A percentile compares a stretch with the other conserved stretches of the same genome.
phyloP scores from a whole-genome alignment of 2,329 filamentous ascomycete genomes.

The Mycosphaerella arachidis region DNA sequence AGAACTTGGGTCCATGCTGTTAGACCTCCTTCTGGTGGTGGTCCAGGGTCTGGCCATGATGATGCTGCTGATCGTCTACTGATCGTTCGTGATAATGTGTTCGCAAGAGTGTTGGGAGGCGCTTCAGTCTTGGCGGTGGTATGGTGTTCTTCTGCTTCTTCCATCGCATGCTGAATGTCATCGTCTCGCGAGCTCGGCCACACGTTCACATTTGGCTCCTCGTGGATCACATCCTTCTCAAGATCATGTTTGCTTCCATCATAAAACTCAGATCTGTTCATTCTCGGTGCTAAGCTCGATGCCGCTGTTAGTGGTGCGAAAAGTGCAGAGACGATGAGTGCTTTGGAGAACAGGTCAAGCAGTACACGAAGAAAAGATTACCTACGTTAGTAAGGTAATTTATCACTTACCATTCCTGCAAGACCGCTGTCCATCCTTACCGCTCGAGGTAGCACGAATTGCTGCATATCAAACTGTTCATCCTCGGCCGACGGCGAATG shows the following conservation, averaged over 20 bases:
- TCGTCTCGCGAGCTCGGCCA: constrained; percentile 22
- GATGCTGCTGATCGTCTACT: constrained; percentile 26
- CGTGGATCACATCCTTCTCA: not conserved
- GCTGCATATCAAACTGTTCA: not conserved
- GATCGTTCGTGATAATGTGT: constrained; percentile 20
- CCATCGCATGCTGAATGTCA: constrained; percentile 17
- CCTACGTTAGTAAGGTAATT: not conserved
- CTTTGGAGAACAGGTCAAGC: not conserved
- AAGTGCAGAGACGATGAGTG: not conserved
- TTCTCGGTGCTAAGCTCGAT: not conserved
- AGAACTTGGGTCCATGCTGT: constrained; percentile 33
- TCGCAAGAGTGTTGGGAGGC: not conserved
- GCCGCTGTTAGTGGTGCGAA: not conserved
- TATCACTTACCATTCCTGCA: not conserved
- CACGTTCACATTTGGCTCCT: constrained; percentile 5
- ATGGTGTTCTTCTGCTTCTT: constrained; percentile 15
- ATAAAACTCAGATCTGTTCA: not conserved
- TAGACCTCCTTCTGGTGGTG: constrained; percentile 41
- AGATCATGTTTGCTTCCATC: not conserved
- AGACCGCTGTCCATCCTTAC: not conserved
- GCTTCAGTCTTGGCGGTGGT: constrained; percentile 1
- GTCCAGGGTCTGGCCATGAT: constrained; percentile 32
- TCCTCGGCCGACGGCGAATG: not conserved
- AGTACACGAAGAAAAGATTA: not conserved
- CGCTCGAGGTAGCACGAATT: not conserved